Conservation (phyloP, 805 yeast species). For the Schizosaccharomyces lindneri region DNA sequence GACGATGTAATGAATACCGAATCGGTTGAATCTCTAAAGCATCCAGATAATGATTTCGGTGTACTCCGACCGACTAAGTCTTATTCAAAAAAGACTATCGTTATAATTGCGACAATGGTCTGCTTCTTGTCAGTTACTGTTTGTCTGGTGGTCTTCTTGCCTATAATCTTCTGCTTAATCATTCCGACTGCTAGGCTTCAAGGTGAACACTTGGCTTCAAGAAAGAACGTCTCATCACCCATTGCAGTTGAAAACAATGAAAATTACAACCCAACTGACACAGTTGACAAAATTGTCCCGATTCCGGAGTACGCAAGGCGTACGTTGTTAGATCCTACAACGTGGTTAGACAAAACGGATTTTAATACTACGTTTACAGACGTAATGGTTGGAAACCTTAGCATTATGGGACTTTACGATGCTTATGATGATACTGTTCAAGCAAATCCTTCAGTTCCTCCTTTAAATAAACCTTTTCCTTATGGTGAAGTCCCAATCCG, state of each 20-base stretch:
- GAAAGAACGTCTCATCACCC: no score
- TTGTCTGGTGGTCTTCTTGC: background rate
- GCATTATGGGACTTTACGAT: constrained; percentile 15
- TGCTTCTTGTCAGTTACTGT: background rate
- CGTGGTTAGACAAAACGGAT: constrained; percentile 14
- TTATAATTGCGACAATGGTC: no score
- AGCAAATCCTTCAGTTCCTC: constrained; percentile 12
- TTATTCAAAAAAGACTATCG: no score
- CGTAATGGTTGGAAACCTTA: constrained; percentile 14
- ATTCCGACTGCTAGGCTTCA: background rate
- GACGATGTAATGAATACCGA: no score
- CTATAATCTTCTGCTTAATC: background rate
- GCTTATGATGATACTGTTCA: constrained; percentile 13
- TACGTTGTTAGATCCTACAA: constrained; percentile 11
- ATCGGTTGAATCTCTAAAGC: no score
- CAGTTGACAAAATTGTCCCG: background rate
- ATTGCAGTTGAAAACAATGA: background rate
- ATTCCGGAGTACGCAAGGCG: constrained; percentile 10
- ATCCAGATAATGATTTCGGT: no score
- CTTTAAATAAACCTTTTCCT: constrained; percentile 10
- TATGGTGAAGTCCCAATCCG: constrained; percentile 16
- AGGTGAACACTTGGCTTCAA: no score
- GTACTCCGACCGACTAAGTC: no score
- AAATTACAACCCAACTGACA: background rate
- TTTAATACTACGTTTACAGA: constrained; percentile 16